phyloP scores from a whole-genome alignment of 2,329 filamentous ascomycete genomes.

The Hypoxylon sp. region DNA sequence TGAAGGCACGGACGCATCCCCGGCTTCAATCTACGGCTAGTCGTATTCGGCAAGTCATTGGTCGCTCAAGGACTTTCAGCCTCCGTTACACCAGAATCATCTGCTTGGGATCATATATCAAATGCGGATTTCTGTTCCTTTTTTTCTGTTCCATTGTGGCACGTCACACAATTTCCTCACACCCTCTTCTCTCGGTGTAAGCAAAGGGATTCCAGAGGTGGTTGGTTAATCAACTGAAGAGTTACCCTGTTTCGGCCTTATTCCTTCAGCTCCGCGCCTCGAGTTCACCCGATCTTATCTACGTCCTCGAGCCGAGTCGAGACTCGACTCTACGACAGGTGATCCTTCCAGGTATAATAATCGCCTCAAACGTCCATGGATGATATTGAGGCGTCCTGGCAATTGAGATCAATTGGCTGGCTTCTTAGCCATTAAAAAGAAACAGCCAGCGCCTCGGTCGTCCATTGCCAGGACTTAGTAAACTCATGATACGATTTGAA shows the following conservation, averaged over 20 bases:
- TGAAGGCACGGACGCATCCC: slow-evolving; percentile 18
- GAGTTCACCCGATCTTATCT: slow-evolving; percentile 36
- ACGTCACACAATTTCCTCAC: slow-evolving; percentile 40
- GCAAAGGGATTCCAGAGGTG: slow-evolving; percentile 29
- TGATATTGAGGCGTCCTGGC: slow-evolving; percentile 18
- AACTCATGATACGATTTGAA: slow-evolving; percentile 29
- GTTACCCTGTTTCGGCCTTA: slow-evolving; percentile 48
- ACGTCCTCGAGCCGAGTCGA: slow-evolving; percentile 13
- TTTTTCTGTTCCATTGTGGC: slow-evolving; percentile 27
- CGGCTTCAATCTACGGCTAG: slow-evolving; percentile 20
- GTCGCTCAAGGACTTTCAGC: slow-evolving; percentile 41
- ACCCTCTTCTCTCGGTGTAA: slow-evolving; percentile 39
- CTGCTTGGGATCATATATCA: slow-evolving; percentile 18
- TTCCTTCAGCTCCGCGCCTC: slow-evolving; percentile 47
- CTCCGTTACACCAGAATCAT: slow-evolving; percentile 34
- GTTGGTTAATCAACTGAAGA: slow-evolving; percentile 40
- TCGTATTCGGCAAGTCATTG: slow-evolving; percentile 28
- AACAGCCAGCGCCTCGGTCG: slow-evolving; percentile 24
- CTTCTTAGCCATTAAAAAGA: slow-evolving; percentile 22
- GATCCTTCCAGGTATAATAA: slow-evolving; percentile 29
- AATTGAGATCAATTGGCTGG: slow-evolving; percentile 14
- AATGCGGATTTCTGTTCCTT: slow-evolving; percentile 22
- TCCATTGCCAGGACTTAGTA: slow-evolving; percentile 14
- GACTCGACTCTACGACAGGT: slow-evolving; percentile 16
- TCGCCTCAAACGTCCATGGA: slow-evolving; percentile 37